Evolutionary conservation across 495 filamentous ascomycete genomes (phyloP), one percentile per base, ranked within the genome.

Genomic region (Entonaema liquescens): DNA sequence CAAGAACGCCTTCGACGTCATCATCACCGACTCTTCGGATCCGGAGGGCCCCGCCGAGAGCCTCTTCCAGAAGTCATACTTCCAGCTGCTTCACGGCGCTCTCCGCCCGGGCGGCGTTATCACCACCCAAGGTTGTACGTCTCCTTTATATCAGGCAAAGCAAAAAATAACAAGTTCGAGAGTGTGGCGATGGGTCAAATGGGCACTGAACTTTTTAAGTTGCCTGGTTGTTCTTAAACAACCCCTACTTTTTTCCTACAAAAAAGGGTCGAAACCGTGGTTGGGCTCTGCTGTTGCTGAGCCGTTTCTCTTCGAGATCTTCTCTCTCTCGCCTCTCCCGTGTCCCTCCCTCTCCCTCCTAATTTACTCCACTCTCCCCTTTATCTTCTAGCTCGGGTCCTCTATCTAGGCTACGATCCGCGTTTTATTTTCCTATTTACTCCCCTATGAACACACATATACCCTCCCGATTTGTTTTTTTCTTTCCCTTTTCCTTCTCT

Each of bases 51-150:
- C 95, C 26, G 95, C 95, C 65, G 95, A 97, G 88, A 87, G 85
- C 63, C 87, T 99, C 59, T 99, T 99, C 90, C 89, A 98, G 89
- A 97, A 98, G 86, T 91, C 94, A 54, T 99, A 98, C 88, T 99
- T 98, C 79, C 87, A 98, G 85, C 89, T 98, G 40, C 86, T 98
- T 23, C 84, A 90, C 82, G 90, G 88, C 67, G 95, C 95, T 68
- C 89, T 99, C 70, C 91, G 90, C 74, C 93, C 96, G 67, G 96
- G 95, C 81, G 95, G 95, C 84, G 94, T 99, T 73, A 97, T 99
- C 84, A 97, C 95, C 82, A 99, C 96, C 73, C 95, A 99, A 97
- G 95, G 95, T 99, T 97, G 93, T 97, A 91, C 86, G 92, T 94
- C 87, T 87, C 89, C 88, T 87, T 90, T 86, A 84, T 73, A 74